Evolutionary conservation across 768 basidiomycete species (phyloP).

Genomic region (Panus rudis): DNA sequence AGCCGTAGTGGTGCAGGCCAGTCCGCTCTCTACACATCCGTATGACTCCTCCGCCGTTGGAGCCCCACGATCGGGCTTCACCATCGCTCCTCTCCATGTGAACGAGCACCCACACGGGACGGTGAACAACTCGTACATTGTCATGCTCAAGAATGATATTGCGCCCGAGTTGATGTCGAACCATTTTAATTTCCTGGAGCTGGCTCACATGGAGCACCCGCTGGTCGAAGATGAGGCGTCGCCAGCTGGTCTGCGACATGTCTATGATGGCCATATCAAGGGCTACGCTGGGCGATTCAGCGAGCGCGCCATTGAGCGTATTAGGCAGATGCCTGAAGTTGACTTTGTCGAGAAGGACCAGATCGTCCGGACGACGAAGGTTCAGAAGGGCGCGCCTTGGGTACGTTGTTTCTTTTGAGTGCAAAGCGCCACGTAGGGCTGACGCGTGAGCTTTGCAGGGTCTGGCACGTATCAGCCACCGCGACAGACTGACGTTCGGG

Average conservation of each 20-base stretch:
- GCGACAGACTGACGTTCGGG: conserved; percentile 60
- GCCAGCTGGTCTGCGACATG: conserved; percentile 56
- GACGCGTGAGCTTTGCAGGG: conserved; percentile 46
- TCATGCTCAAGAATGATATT: conserved; percentile 74
- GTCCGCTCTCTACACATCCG: conserved; percentile 38
- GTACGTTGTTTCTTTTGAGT: conserved; percentile 36
- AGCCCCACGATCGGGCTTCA: conserved; percentile 35
- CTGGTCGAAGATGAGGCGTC: conserved; percentile 39
- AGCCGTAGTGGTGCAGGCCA: conserved; percentile 17
- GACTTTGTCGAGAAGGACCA: conserved; percentile 92
- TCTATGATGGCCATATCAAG: conserved; percentile 67
- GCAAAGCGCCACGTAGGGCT: not conserved
- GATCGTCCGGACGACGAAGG: conserved; percentile 64
- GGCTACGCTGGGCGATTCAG: conserved; percentile 84
- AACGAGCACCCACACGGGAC: conserved; percentile 60
- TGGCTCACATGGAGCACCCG: conserved; percentile 48
- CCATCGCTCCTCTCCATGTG: conserved; percentile 54
- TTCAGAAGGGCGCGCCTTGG: conserved; percentile 79
- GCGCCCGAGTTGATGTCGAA: conserved; percentile 52
- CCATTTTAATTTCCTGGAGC: conserved; percentile 74
- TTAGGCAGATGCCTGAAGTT: conserved; percentile 84
- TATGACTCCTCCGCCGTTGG: conserved; percentile 19
- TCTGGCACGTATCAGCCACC: conserved; percentile 91
- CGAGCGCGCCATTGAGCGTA: conserved; percentile 56
- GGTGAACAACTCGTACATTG: conserved; percentile 90